phyloP scores from a whole-genome alignment of 139 green algal species.

The Yamagishiella unicocca region DNA sequence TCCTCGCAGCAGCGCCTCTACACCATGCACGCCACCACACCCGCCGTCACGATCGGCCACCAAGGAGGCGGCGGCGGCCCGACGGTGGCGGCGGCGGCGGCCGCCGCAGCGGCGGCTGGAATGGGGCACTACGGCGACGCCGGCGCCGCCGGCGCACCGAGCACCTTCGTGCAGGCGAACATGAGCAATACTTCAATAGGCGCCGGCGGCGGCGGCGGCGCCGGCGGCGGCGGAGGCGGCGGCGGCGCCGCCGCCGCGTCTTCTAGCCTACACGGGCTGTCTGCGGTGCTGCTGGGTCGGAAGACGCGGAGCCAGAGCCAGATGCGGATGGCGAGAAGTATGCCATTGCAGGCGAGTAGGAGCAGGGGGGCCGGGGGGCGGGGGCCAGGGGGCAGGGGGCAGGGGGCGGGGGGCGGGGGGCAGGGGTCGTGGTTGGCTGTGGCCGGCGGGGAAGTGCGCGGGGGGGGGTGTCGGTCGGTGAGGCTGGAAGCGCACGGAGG shows the following conservation, averaged over 20 bases:
- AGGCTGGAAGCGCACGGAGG: too few relatives aligned
- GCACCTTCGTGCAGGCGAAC: neutral
- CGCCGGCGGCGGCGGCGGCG: neutral
- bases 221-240: neutral
- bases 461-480: too few relatives aligned
- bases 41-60: neutral
- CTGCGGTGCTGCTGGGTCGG: neutral
- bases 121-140: neutral
- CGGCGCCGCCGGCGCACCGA: neutral
- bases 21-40: neutral
- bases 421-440: too few relatives aligned
- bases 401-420: too few relatives aligned
- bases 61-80: too few relatives aligned
- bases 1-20: neutral
- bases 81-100: neutral
- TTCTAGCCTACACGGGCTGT: conserved; percentile 1
- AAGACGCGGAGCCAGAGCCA: conserved; percentile 29
- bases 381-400: too few relatives aligned
- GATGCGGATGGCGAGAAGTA: neutral
- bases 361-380: neutral
- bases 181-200: neutral
- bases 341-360: neutral
- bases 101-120: neutral
- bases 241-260: neutral
- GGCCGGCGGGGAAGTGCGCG: too few relatives aligned